A percentile compares a stretch with the other conserved stretches of the same genome.
These are phyloP conservation scores for Centrapalus pauciflorus DNA, from an alignment of 129 eudicot species.

Conservation along the genomic window DNA sequence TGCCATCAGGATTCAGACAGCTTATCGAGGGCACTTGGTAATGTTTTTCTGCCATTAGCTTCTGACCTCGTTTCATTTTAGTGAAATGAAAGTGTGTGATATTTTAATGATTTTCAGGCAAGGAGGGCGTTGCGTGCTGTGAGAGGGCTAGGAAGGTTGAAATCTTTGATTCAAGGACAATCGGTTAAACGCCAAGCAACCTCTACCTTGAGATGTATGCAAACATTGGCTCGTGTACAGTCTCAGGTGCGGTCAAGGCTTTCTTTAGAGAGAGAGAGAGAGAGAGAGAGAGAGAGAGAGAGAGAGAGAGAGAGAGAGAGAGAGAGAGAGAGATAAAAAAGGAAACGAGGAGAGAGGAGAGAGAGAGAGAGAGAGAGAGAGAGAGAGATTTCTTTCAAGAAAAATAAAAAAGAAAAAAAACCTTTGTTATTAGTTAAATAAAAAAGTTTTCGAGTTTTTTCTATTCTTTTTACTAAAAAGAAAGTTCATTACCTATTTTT, in stretches of 20 bases:
- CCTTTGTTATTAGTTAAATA: no score
- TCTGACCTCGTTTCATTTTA: neutral
- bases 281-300: no score
- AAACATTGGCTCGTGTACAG: slow-evolving; percentile 69
- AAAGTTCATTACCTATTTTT: no score
- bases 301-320: no score
- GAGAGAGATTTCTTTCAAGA: no score
- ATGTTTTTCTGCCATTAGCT: neutral
- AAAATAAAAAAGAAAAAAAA: no score
- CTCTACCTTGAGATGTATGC: slow-evolving; percentile 65
- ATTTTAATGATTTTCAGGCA: slow-evolving; percentile 37
- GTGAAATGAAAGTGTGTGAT: neutral
- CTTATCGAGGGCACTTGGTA: slow-evolving; percentile 71
- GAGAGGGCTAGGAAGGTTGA: slow-evolving; percentile 65
- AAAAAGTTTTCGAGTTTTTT: no score
- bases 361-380: no score
- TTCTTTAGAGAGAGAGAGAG: no score
- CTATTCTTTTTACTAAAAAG: no score
- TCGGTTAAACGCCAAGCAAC: slow-evolving; percentile 67
- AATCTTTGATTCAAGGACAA: slow-evolving; percentile 54
- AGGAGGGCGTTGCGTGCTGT: slow-evolving; percentile 65
- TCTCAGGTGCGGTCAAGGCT: slow-evolving; percentile 57
- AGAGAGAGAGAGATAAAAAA: no score
- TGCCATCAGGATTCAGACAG: slow-evolving; percentile 57
- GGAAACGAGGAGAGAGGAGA: no score